phyloP scores from a whole-genome alignment of 176 grass and related monocot genomes.

The Lolium perenne region DNA sequence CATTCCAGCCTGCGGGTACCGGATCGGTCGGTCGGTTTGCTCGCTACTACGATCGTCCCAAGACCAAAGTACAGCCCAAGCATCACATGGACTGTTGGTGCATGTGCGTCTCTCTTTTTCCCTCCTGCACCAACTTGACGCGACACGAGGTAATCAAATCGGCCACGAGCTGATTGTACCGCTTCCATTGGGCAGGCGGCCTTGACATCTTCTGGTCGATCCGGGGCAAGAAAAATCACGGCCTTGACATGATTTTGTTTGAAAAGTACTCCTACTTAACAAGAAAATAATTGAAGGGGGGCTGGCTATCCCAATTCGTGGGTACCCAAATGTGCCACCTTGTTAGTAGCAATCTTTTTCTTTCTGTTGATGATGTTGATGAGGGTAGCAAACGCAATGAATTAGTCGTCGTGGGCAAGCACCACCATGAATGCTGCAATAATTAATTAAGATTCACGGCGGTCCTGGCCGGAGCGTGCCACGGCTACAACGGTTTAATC shows the following conservation, averaged over 20 bases:
- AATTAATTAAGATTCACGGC: conserved; percentile 1
- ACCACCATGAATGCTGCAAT: conserved; percentile 11
- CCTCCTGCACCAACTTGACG: not conserved
- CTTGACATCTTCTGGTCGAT: not conserved
- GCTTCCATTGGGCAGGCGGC: not conserved
- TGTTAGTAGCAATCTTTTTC: not conserved
- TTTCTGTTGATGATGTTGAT: too few species aligned
- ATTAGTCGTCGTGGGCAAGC: not conserved
- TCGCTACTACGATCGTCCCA: not conserved
- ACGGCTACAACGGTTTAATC: not conserved
- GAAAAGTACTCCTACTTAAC: not conserved
- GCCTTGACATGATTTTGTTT: not conserved
- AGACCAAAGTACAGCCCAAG: not conserved
- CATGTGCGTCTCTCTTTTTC: not conserved
- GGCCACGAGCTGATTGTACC: not conserved
- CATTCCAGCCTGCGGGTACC: not conserved
- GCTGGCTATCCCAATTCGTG: not conserved
- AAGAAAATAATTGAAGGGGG: not conserved
- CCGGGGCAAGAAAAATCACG: not conserved
- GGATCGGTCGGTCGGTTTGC: not conserved
- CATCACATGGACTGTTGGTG: conserved; percentile 34
- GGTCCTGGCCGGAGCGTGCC: not conserved
- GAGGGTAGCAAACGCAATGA: not conserved
- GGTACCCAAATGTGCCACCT: not conserved
- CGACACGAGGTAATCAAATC: not conserved